Evolutionary conservation across 2,329 filamentous ascomycete species (phyloP), one percentile per base, ranked within the genome.

Genomic region (Lachnellula subtilissima): DNA sequence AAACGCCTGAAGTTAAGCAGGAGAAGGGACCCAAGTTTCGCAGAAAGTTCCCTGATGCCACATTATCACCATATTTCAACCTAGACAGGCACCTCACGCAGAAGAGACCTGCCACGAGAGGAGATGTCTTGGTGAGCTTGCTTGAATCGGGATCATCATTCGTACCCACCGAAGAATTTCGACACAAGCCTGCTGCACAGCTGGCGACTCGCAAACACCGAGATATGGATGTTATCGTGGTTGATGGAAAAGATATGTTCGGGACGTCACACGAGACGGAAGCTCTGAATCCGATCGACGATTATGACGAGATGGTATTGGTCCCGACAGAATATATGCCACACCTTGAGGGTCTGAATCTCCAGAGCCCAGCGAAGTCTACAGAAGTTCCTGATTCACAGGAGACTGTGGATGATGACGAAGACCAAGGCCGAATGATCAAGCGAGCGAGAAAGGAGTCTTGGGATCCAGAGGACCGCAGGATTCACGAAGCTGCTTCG

Each of bases 1-100:
- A 28, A 32, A 25, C 39, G 1, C 22, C 37, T 19, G 15, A 22
- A 12, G 5, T 47, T 39, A 50, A 54, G 6, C 40, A 48, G 12
- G 37, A 22, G 28, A 11, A 25, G n/a, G 45, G 35, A 14, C 35
- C 50, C 11, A 58, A 53, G 22, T 45, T 23, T 49, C 58, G 53
- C 35, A 61, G 52, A 48, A 65, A 59, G 28, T 17, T 68, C 8
- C 65, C 62, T 28, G 67, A 69, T 45, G 56, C 54, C 7, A 62
- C 65, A 1, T 45, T 55, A 6, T 68, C 64, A 8, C 59, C 65
- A 14, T 70, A 69, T 47, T 68, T 70, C 40, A 57, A 58, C 8
- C 57, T 70, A 12, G 64, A 68, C 37, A 61, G 57, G 2, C 63
- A 68, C 48, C 51, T 67, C 15, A 35, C 57, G 25, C 50, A 37